Conservation (phyloP, 352 stramenopile species). For the Pythium apleroticum region DNA sequence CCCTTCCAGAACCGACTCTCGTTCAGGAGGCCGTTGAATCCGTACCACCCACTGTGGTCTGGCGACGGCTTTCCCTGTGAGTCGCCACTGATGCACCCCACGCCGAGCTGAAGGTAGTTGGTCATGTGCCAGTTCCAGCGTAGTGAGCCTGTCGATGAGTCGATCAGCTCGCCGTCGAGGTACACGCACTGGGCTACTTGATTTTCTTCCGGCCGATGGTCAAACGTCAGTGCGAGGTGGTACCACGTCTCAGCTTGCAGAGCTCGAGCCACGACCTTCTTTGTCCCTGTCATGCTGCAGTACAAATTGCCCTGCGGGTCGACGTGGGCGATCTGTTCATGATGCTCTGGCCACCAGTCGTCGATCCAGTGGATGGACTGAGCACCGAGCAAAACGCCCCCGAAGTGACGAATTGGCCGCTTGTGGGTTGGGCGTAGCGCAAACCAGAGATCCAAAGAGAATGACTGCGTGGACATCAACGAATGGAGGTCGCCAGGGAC, state of each 20-base stretch:
- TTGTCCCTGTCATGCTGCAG: neutral
- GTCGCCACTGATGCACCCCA: conserved; percentile 13
- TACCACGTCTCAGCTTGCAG: neutral
- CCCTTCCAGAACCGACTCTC: neutral
- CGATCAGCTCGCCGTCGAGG: neutral
- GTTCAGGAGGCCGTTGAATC: neutral
- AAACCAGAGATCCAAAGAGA: neutral
- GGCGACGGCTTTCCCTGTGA: neutral
- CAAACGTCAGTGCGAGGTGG: neutral
- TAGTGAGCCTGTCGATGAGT: neutral
- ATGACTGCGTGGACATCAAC: neutral
- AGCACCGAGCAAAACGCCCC: neutral
- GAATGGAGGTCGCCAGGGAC: neutral
- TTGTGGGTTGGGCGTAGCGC: neutral
- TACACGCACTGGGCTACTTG: neutral
- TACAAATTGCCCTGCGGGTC: neutral
- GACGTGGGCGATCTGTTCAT: neutral
- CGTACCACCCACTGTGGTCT: neutral
- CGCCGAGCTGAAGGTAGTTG: conserved; percentile 30
- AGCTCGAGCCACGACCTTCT: neutral
- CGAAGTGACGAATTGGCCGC: neutral
- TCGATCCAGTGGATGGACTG: neutral
- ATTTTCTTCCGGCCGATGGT: neutral
- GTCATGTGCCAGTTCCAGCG: conserved; percentile 19
- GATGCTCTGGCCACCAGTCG: neutral